phyloP scores from a whole-genome alignment of 2,329 filamentous ascomycete species.

The Lachnellula occidentalis region DNA sequence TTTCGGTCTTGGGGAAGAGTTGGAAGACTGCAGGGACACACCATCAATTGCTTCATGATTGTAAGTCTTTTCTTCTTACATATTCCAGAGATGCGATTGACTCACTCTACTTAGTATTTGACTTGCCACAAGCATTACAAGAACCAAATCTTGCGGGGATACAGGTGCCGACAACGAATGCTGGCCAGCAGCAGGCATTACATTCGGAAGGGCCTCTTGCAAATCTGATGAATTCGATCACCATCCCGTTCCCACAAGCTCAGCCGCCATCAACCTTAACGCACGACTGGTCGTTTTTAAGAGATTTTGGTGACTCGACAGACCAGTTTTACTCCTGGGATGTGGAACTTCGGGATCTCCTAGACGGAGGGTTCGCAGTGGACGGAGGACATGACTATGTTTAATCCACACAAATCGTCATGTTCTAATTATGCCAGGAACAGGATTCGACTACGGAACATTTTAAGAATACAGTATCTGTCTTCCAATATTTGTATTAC shows the following conservation, averaged over 20 bases:
- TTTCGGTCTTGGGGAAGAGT: slow-evolving; percentile 26
- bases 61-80: slow-evolving; percentile 13
- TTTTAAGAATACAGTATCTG: background rate
- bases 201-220: background rate
- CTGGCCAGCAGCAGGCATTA: background rate
- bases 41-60: slow-evolving; percentile 25
- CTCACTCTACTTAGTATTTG: slow-evolving; percentile 14
- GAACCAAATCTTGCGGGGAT: background rate
- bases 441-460: background rate
- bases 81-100: background rate
- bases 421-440: background rate
- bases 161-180: background rate
- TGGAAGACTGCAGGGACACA: slow-evolving; percentile 30
- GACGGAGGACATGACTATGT: background rate
- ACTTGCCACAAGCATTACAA: slow-evolving; percentile 15
- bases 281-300: slow-evolving; percentile 27
- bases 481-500: no score
- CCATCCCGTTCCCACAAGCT: background rate
- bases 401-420: background rate
- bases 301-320: slow-evolving; percentile 26
- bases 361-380: slow-evolving; percentile 16
- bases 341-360: slow-evolving; percentile 24
- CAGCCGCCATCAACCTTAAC: background rate
- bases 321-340: slow-evolving; percentile 29
- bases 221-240: background rate